Base-by-base conservation (phyloP, 305 asterid genomes). In the Fraxinus xanthoxyloides region DNA sequence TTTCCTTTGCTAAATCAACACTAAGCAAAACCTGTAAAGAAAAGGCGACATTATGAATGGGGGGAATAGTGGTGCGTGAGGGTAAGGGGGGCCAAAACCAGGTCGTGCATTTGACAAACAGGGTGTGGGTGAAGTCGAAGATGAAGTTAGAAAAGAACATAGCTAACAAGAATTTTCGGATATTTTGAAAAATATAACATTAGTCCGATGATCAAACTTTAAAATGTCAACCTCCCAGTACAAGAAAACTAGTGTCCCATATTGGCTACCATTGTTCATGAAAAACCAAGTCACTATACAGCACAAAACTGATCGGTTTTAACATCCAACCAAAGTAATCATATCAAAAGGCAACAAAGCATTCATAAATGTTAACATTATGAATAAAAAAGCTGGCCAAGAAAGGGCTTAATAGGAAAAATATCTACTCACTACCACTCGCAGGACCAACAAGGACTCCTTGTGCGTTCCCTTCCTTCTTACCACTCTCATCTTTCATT, bases 401-500 rank as follows among this genome's bases (percentile, higher is more conserved):
- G 26, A 78, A 36, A 23, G 67, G 19, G 12, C 36, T 35, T 32
- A 23, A 46, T 6, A 26, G 5, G 32, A 4, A 46, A 65, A 12
- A 21, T 5, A 51, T 80, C 87, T 78, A 84, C 75, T 82, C 89
- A 83, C 82, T 77, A 80, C 87, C 81, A 77, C 85, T 91, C 23
- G 95, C 98, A 75, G 97, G 95, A 48, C 97, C 96, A 59, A 94
- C 97, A 84, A 95, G 95, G 69, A 95, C 98, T 51, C 99, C 99
- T 85, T 96, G 99, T n/a, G 98, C 98, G 69, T 94, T 87, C 36
- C 97, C 98, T 90, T 93, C 99, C 86, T 96, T 96, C 86, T 92
- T 92, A 43, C 91, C 87, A 75, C 92, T 35, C 54, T 89, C 98
- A 34, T 92, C 99, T 81, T 88, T 92, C 86, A 91, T 91, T 78